phyloP scores from a whole-genome alignment of 73 alveolate genomes.

The Paramecium octaurelia region DNA sequence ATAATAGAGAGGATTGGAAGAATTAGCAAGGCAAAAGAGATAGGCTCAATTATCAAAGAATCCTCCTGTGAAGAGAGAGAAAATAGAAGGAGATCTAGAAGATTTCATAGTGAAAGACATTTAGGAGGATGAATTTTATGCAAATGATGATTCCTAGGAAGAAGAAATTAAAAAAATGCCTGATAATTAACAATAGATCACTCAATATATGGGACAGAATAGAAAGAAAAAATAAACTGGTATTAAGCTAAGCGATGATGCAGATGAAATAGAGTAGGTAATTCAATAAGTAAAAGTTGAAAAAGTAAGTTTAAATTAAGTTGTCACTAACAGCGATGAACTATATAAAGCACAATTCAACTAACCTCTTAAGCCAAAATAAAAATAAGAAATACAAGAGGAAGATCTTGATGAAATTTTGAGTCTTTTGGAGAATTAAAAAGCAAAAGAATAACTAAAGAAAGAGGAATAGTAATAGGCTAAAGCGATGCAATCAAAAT shows the following conservation, averaged over 20 bases:
- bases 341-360: background rate
- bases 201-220: background rate
- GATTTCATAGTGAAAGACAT: background rate
- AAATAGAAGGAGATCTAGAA: background rate
- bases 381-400: background rate
- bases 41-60: background rate
- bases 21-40: background rate
- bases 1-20: background rate
- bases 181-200: background rate
- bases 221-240: background rate
- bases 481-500: background rate
- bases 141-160: background rate
- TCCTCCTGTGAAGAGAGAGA: background rate
- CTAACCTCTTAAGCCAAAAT: background rate
- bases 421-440: background rate
- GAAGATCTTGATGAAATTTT: background rate
- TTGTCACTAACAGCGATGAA: background rate
- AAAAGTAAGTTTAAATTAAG: background rate
- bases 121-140: background rate
- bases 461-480: background rate
- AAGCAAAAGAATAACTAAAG: background rate
- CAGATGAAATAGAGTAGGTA: background rate
- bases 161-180: background rate
- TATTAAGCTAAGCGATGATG: background rate
- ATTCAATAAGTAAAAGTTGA: background rate